phyloP scores from a whole-genome alignment of 352 stramenopile genomes.

The Aphanomyces cochlioides region DNA sequence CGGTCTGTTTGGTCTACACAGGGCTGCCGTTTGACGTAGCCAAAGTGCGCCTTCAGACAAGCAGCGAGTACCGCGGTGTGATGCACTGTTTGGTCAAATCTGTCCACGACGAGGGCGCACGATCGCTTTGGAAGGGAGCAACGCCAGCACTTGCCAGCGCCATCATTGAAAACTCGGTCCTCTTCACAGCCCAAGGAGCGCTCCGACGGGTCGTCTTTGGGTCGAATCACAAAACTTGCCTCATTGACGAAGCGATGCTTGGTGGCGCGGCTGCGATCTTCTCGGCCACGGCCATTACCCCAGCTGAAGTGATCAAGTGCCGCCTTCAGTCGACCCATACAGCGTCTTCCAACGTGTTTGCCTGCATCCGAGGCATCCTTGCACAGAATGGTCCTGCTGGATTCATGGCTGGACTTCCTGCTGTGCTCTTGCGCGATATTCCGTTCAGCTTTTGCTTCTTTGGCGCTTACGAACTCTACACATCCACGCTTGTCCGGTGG shows the following conservation, averaged over 20 bases:
- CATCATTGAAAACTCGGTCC: constrained; percentile 87
- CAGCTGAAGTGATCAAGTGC: constrained; percentile 82
- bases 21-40: constrained; percentile 83
- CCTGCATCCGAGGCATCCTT: constrained; percentile 65
- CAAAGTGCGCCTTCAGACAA: constrained; percentile 82
- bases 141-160: constrained; percentile 79
- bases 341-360: constrained; percentile 61
- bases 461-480: constrained; percentile 75
- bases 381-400: constrained; percentile 56
- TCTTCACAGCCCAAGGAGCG: constrained; percentile 86
- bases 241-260: constrained; percentile 74
- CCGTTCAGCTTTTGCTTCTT: constrained; percentile 91
- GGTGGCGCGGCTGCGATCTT: constrained; percentile 75
- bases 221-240: constrained; percentile 59
- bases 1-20: constrained; percentile 78
- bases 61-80: constrained; percentile 59
- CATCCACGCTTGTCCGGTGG: constrained; percentile 42
- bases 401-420: constrained; percentile 73
- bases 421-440: constrained; percentile 78
- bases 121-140: constrained; percentile 83
- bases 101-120: constrained; percentile 60
- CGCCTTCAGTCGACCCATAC: constrained; percentile 72
- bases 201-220: constrained; percentile 58
- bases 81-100: constrained; percentile 62
- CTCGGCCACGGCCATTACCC: constrained; percentile 80